Evolutionary conservation across 805 yeast genomes (phyloP), one percentile per base, ranked within the genome.

Genomic region (Candida germanica): DNA sequence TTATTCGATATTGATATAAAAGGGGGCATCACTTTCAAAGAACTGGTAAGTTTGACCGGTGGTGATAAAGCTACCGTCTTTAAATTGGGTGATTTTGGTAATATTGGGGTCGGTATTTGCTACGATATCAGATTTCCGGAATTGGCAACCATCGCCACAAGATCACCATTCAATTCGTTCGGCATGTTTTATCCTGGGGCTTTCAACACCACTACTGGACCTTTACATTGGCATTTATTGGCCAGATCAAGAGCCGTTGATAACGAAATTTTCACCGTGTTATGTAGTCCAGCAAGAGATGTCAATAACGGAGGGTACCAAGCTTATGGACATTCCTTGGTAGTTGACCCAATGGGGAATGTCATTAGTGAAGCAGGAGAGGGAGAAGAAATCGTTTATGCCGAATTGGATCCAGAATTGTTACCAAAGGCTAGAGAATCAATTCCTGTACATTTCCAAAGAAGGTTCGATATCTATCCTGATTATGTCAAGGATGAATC

Each of bases 1-100:
- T 60, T 91, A 43, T 91, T 91, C 52, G 98, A 91, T 55, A 86
- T 91, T 39, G 93, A 87, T 46, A 87, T 91, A 36, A 96, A 97
- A 1, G 82, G 83, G 31, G 89, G 91, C 34, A 88, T 93, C 55
- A 77, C 88, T 9, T 91, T 91, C 68, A 79, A 83, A 55, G 98
- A 91, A 57, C 79, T 87, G 30, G 70, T 69, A 18, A 75, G 86
- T 3, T 68, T 93, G 42, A 73, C 83, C 7, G 87, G 87, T 8
- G 98, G 97, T 16, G 68, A 75, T 48, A 81, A 82, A 53, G 83
- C 94, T 26, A 87, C 98, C 1, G 83, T 87, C 5, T 75, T 82
- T 48, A 77, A 77, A 35, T 52, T 84, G 29, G 77, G 76, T 1
- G 82, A 75, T 15, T 73, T 65, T 51, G 88, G 88, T 26, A 75